phyloP scores from a whole-genome alignment of 768 basidiomycete species.

The Leucocoprinus leucothites region DNA sequence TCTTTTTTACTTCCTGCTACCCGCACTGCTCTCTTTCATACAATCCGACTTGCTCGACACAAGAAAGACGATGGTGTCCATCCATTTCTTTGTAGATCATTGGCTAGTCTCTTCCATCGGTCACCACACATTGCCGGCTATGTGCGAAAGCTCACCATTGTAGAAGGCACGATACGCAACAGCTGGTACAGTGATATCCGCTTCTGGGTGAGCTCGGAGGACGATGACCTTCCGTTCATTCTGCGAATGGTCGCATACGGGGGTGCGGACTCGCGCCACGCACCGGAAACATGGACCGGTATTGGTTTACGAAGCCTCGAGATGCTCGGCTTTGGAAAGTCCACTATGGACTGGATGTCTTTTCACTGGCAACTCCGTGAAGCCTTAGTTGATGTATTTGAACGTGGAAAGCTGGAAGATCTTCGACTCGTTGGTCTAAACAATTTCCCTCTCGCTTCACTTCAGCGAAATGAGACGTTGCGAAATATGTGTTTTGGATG shows the following conservation, averaged over 20 bases:
- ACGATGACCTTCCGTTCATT: constrained; percentile 9
- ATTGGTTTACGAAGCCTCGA: constrained; percentile 1
- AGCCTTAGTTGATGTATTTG: constrained; percentile 3
- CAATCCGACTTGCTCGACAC: constrained; percentile 7
- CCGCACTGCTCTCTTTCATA: constrained; percentile 3
- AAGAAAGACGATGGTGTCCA: constrained; percentile 7
- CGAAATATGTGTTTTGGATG: constrained; percentile 8
- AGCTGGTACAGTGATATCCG: constrained; percentile 8
- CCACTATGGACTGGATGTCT: constrained; percentile 5
- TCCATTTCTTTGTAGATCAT: constrained; percentile 4
- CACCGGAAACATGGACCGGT: background rate
- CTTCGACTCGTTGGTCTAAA: constrained; percentile 7
- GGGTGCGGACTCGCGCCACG: background rate
- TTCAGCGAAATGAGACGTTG: background rate
- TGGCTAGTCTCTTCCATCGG: background rate
- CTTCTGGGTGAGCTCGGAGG: constrained; percentile 9
- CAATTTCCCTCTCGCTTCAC: constrained; percentile 4
- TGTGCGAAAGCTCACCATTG: constrained; percentile 6
- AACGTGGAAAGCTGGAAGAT: constrained; percentile 2
- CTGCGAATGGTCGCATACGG: constrained; percentile 8
- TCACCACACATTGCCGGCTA: constrained; percentile 6
- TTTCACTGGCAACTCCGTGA: background rate
- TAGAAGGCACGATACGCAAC: constrained; percentile 9
- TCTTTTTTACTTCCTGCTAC: constrained; percentile 3
- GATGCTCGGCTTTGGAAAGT: constrained; percentile 6